These are phyloP conservation scores for Fusarium sacchari DNA, from an alignment of 2,329 filamentous ascomycete species.

Conservation along the genomic window DNA sequence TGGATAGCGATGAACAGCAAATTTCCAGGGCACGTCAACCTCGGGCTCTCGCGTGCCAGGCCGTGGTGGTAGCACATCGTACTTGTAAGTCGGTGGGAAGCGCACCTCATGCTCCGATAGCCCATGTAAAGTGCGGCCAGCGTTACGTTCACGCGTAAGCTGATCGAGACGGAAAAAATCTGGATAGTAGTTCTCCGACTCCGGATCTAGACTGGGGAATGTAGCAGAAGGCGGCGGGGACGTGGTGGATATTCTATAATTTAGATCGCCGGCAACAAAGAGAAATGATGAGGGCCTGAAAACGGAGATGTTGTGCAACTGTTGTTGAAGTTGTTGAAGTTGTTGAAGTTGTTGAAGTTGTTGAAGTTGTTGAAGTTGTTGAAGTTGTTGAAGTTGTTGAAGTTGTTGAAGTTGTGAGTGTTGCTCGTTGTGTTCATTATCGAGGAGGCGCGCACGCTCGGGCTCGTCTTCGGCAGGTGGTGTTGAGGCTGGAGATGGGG, in stretches of 20 bases:
- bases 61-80: constrained; percentile 58
- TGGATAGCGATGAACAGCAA: constrained; percentile 86
- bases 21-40: constrained; percentile 42
- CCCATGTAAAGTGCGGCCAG: constrained; percentile 79
- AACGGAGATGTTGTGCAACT: constrained; percentile 69
- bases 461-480: constrained; percentile 39
- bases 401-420: constrained; percentile 53
- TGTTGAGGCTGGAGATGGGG: constrained; percentile 36
- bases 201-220: constrained; percentile 69
- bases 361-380: no score
- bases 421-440: constrained; percentile 49
- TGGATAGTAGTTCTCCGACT: constrained; percentile 69
- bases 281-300: constrained; percentile 81
- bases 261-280: constrained; percentile 91
- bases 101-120: constrained; percentile 76
- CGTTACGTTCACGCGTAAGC: constrained; percentile 74
- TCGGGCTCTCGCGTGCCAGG: constrained; percentile 46
- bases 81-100: constrained; percentile 97
- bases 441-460: constrained; percentile 48
- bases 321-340: constrained; percentile 54
- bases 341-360: no score
- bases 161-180: constrained; percentile 81
- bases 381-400: no score
- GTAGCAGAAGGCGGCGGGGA: constrained; percentile 69
- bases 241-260: constrained; percentile 84